Evolutionary conservation across 371 early-diverging fungal species (phyloP), one percentile per base, ranked within the genome.

Genomic region (Apophysomyces trapeziformis): DNA sequence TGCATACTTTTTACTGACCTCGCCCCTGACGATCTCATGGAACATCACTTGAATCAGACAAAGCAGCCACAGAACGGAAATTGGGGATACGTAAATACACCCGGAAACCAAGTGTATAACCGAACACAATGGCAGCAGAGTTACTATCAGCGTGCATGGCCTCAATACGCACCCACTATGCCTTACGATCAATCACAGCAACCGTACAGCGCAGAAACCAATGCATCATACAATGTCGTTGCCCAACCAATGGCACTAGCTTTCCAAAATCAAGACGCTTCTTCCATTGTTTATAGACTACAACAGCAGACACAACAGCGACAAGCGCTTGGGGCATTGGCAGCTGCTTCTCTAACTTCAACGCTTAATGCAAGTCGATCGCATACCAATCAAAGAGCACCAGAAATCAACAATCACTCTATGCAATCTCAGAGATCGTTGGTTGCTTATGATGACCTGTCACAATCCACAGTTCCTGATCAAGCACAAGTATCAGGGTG

Each of bases 261-360:
- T 16, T 18, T 7, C 11, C 41, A 58, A n/a, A 43, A 47, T 9
- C 60, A 54, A 36, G 54, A 64, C 18, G 68, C 68, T 13, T 50
- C 69, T 0, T 57, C 64, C 26, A 64, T 73, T 45, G 38, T 75
- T 16, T 59, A 74, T 14, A 69, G 72, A 9, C 50, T 74, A 11
- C 76, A 76, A 21, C 71, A 76, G 43, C 76, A 71, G 50, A 68
- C 75, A 21, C 79, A 78, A 12, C 73, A 73, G 45, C 63, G 67
- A 26, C 71, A 74, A 6, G 61, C 46, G 0, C 43, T 66, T 21
- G 75, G 62, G 16, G 75, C 75, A 32, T 38, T 66, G 14, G 76
- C 76, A 38, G 76, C 78, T 32, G 76, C 78, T 13, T 71, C 79
- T 3, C 39, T 74, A 9, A 63, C 63, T 0, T 70, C 69, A 11